Conservation (phyloP, 164 flowering plant species). For the Stephania yunnanensis region DNA sequence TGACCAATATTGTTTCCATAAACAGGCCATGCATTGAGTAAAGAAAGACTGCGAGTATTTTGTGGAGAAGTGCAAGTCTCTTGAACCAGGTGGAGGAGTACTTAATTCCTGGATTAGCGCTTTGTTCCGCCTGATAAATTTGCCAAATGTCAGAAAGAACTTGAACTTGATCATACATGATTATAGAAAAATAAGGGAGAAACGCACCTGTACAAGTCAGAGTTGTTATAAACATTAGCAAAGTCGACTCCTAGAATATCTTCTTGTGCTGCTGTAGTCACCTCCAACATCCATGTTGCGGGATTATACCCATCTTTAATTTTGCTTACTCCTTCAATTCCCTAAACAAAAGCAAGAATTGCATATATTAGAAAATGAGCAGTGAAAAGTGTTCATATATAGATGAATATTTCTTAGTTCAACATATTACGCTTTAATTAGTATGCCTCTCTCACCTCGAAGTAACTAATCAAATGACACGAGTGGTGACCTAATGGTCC, state of each 20-base stretch:
- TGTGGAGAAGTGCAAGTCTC: conserved; percentile 28
- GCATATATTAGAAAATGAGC: background rate
- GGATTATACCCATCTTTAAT: conserved; percentile 32
- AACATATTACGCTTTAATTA: background rate
- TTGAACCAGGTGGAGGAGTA: conserved; percentile 27
- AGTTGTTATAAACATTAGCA: conserved; percentile 22
- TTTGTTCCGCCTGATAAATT: conserved; percentile 31
- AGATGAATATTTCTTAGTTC: background rate
- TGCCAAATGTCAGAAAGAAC: background rate
- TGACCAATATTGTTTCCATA: conserved; percentile 38
- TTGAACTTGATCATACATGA: background rate
- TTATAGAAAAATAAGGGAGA: background rate
- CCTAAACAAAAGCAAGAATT: conserved; percentile 18
- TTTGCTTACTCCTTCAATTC: conserved; percentile 25
- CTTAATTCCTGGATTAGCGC: conserved; percentile 29
- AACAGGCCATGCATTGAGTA: conserved; percentile 33
- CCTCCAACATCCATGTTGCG: conserved; percentile 39
- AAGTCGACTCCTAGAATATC: conserved; percentile 23
- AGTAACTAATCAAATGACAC: conserved; percentile 41
- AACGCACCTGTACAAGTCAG: conserved; percentile 19
- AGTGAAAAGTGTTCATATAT: background rate
- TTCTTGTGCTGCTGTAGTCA: conserved; percentile 24
- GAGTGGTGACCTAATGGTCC: conserved; percentile 50
- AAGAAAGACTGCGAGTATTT: conserved; percentile 25
- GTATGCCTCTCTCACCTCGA: conserved; percentile 49